Conservation (phyloP, 1,284 basidiomycete species). For the Marasmius fiardii region DNA sequence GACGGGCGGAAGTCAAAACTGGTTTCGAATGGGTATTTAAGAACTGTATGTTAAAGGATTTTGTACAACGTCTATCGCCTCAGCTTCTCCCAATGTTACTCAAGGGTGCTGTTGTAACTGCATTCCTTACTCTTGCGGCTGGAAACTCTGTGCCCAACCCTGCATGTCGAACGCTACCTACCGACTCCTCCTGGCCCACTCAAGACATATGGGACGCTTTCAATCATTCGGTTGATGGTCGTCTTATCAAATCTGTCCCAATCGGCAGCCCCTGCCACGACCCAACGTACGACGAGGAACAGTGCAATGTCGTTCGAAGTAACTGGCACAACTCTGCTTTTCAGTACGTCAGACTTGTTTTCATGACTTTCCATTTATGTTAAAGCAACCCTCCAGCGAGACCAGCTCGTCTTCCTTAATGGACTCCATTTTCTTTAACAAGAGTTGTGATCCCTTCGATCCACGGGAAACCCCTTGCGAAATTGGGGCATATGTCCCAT, state of each 20-base stretch:
- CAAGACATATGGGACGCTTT: slow-evolving; percentile 19
- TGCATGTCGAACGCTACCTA: slow-evolving; percentile 8
- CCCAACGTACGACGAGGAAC: slow-evolving; percentile 11
- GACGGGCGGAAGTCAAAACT: too few relatives aligned
- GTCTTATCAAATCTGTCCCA: slow-evolving; percentile 20
- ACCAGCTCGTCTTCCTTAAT: slow-evolving; percentile 9
- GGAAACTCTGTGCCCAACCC: neutral
- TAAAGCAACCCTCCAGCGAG: neutral
- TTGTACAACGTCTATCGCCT: too few relatives aligned
- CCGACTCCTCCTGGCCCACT: slow-evolving; percentile 19
- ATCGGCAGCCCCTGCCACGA: slow-evolving; percentile 19
- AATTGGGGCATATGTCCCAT: slow-evolving; percentile 21
- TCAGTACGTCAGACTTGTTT: slow-evolving; percentile 9
- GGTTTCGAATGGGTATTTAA: too few relatives aligned
- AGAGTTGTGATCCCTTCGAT: slow-evolving; percentile 23
- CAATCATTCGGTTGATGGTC: slow-evolving; percentile 19
- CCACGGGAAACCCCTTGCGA: slow-evolving; percentile 14
- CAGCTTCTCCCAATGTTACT: too few relatives aligned
- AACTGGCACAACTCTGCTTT: slow-evolving; percentile 16
- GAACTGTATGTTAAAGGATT: too few relatives aligned
- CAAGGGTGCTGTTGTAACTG: too few relatives aligned
- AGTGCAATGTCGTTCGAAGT: slow-evolving; percentile 9
- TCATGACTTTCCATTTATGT: neutral
- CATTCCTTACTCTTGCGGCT: too few relatives aligned
- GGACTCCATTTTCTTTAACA: slow-evolving; percentile 17